Base-by-base conservation (phyloP, 2,329 filamentous ascomycete genomes). In the Aplosporella prunicola region DNA sequence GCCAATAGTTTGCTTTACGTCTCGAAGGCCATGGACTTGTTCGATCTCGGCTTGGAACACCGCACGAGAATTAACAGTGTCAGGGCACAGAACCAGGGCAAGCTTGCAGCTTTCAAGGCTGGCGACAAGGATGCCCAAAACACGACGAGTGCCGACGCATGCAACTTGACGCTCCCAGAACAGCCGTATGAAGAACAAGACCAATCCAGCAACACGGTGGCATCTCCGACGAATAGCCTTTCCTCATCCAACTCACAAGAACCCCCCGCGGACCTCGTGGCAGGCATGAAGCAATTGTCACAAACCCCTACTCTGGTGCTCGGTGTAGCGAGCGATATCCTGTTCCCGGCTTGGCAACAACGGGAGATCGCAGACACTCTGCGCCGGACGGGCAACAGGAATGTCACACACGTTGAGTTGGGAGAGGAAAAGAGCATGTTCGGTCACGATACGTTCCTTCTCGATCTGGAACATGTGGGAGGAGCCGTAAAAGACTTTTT, bases 291-390 rank as follows among this genome's bases (percentile, higher is more conserved):
- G 4, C 64, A 76, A 0, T 61, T 96, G 36, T 76, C 79, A 37
- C 72, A 88, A 43, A 89, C 80, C 33, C 84, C 86, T 0, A 81
- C 85, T 1, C 69, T 98, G 15, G 84, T 98, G 9, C 80, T 98
- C 67, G 91, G 91, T 22, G 91, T 96, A 4, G 85, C 86, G 0
- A 95, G 86, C 50, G 91, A 98, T 56, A 96, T 95, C 33, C 66
- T 98, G 23, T 98, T 98, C 63, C 91, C 91, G 0, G 87, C 91
- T 0, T 98, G 91, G 89, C 91, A 98, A 65, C 91, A 98, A 66
- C 76, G 84, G 36, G 91, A 98, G 61, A 80, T 98, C 44, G 89
- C 88, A 3, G 80, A 89, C 52, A 82, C 89, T 3, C 66, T 98
- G 45, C 75, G 78, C 42, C 71, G 74, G 22, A 74, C 74, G 0